Base-by-base conservation (phyloP, 2,329 filamentous ascomycete genomes). In the Trichoderma sp. region DNA sequence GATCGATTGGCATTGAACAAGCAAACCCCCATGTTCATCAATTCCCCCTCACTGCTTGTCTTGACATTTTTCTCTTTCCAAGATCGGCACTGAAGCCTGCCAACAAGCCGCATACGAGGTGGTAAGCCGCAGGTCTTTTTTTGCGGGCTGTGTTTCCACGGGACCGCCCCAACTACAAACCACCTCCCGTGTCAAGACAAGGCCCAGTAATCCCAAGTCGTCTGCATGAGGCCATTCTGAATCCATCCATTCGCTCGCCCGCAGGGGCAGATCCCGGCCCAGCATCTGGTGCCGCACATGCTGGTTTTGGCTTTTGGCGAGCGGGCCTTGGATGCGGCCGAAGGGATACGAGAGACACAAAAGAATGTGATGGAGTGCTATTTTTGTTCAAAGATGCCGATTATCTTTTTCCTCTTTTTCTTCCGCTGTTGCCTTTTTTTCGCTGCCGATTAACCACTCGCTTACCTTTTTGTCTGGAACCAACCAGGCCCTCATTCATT, bases 111-210 rank as follows among this genome's bases (percentile, higher is more conserved):
- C 57, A 62, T 62, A 52, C 66, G 66, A 68, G 66, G 66, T 63
- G 49, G 66, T 62, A 68, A 62, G 66, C 58, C 56, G 47, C 66
- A 62, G 35, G 37, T 6, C 37, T 33, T 33, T 33, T 40, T 43
- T 19, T 62, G 66, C 58, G 66, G 43, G 58, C 58, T 61, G 52
- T 35, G 58, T 49, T 49, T 37, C 47, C 49, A 62, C 13, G n/a
- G 24, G 59, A 43, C 40, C 27, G 14, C 40, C 16, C 66, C 66
- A 57, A 55, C 66, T 58, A 68, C 58, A 56, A 43, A 55, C n/a
- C 57, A 68, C 66, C 66, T 68, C 47, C 66, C 66, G 27, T 47
- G 56, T 61, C 66, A 53, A 68, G 57, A 29, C 64, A 68, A 68
- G 64, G 55, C 64, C 64, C 66, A 62, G 10, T 33, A 33, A 21